A percentile compares a stretch with the other conserved stretches of the same genome.
These are phyloP conservation scores for Penicillium psychrosexuale DNA, from an alignment of 2,329 filamentous ascomycete genomes.

Conservation along the genomic window DNA sequence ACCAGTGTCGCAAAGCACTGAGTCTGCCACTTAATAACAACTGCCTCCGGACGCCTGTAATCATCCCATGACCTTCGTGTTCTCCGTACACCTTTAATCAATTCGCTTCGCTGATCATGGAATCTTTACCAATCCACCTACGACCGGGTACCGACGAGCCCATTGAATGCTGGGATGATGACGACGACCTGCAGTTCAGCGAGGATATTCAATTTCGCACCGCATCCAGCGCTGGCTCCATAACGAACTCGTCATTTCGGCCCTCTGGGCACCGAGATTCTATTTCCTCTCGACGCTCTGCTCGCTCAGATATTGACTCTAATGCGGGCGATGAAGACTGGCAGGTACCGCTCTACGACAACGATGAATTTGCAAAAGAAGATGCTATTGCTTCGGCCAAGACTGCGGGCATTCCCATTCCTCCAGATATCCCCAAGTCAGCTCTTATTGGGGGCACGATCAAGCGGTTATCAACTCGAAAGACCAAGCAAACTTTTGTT, in stretches of 20 bases:
- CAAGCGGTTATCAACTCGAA: slow-evolving; percentile 76
- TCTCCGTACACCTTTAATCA: not conserved
- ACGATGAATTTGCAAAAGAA: slow-evolving; percentile 77
- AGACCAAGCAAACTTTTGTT: slow-evolving; percentile 67
- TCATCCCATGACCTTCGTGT: not conserved
- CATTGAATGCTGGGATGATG: slow-evolving; percentile 52
- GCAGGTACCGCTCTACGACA: slow-evolving; percentile 78
- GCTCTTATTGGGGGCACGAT: slow-evolving; percentile 91
- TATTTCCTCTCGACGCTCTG: slow-evolving; percentile 75
- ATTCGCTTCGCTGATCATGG: slow-evolving; percentile 32
- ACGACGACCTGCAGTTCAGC: slow-evolving; percentile 47
- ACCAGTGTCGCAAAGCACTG: slow-evolving; percentile 23
- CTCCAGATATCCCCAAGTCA: slow-evolving; percentile 79
- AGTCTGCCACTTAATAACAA: slow-evolving; percentile 16
- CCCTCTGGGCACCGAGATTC: slow-evolving; percentile 62
- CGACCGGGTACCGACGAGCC: slow-evolving; percentile 35
- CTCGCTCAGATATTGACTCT: slow-evolving; percentile 78
- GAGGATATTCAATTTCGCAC: slow-evolving; percentile 47
- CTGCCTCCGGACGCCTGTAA: not conserved
- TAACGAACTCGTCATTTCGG: slow-evolving; percentile 43
- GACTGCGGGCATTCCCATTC: slow-evolving; percentile 86
- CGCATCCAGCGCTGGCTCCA: slow-evolving; percentile 45
- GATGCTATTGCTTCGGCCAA: slow-evolving; percentile 86
- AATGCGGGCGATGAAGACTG: slow-evolving; percentile 76
- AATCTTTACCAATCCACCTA: slow-evolving; percentile 34